phyloP scores from a whole-genome alignment of 2,329 filamentous ascomycete species.

The Sporothrix sp. region DNA sequence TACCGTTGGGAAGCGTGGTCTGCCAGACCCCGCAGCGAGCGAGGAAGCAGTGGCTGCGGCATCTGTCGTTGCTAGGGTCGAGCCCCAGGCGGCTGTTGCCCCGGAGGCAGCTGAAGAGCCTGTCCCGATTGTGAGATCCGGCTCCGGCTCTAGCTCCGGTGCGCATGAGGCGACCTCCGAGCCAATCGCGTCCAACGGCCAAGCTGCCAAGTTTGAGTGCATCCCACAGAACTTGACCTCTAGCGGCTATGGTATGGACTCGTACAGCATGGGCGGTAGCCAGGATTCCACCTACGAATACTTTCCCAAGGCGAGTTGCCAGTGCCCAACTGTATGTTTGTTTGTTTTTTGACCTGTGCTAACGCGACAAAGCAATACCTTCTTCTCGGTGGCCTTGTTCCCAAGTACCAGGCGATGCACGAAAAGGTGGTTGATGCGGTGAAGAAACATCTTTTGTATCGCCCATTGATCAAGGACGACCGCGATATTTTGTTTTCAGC shows the following conservation, averaged over 20 bases:
- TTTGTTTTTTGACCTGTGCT: background rate
- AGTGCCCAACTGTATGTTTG: background rate
- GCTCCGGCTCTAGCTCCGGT: background rate
- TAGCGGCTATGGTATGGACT: constrained; percentile 34
- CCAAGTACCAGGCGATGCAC: constrained; percentile 66
- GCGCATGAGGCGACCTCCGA: background rate
- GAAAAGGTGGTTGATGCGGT: constrained; percentile 56
- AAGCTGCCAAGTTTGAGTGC: constrained; percentile 37
- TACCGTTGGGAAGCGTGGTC: background rate
- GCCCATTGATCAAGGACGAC: constrained; percentile 59
- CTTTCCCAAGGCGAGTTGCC: constrained; percentile 42
- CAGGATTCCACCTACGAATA: constrained; percentile 67
- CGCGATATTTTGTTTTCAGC: constrained; percentile 67
- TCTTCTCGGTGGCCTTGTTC: constrained; percentile 62
- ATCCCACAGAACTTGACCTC: constrained; percentile 49
- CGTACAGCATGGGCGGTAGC: constrained; percentile 52
- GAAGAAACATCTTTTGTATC: constrained; percentile 65
- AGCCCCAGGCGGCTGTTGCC: background rate
- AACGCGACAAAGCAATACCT: constrained; percentile 48
- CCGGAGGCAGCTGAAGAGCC: background rate
- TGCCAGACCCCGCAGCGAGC: background rate
- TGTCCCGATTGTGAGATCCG: background rate
- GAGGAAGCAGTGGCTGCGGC: background rate
- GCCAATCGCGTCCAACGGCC: constrained; percentile 28
- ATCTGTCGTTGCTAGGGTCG: no score